Base-by-base conservation (phyloP, 148 eudicot genomes). In the Tetragonia tetragonoides region DNA sequence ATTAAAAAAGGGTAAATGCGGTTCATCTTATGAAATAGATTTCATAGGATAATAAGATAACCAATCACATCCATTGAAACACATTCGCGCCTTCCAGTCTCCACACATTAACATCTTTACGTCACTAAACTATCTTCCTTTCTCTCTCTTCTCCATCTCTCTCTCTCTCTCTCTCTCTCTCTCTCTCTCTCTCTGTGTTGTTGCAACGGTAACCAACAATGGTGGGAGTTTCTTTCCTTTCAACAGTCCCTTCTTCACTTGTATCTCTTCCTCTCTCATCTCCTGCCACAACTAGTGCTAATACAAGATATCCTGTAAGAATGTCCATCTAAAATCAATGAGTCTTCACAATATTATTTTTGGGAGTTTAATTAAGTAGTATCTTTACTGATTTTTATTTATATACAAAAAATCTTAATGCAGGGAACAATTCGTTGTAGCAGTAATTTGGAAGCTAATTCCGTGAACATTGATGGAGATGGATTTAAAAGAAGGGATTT, bases 171-270 rank as follows among this genome's bases (percentile, higher is more conserved):
- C 47, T 53, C 47, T 11, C 21, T 39, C 49, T 72, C 37, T 47
- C 42, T 62, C 62, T 12, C 28, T 61, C 66, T 69, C 70, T 62
- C 62, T 54, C 60, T 69, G 28, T 62, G 54, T 1, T 17, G 14
- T 10, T 24, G 44, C 67, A 73, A 77, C 6, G 53, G 54, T 11
- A 59, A 18, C 17, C 10, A 44, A 47, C 62, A 75, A 87, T 86
- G 89, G 87, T 73, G 80, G 74, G 85, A 83, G 78, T 89, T 34
- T 89, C 93, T 44, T 86, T 89, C 74, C 83, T 91, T 16, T 91
- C 97, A 51, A 87, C 93, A 3, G 76, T 89, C 66, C 87, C 95
- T 81, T 86, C 94, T 68, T 74, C 81, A 44, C 79, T 83, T 74
- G 51, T 85, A 65, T 38, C 86, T 5, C 17, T 62, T 78, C 82